These are phyloP conservation scores for Myriosclerotinia scirpicola DNA, from an alignment of 2,329 filamentous ascomycete genomes.

Conservation along the genomic window DNA sequence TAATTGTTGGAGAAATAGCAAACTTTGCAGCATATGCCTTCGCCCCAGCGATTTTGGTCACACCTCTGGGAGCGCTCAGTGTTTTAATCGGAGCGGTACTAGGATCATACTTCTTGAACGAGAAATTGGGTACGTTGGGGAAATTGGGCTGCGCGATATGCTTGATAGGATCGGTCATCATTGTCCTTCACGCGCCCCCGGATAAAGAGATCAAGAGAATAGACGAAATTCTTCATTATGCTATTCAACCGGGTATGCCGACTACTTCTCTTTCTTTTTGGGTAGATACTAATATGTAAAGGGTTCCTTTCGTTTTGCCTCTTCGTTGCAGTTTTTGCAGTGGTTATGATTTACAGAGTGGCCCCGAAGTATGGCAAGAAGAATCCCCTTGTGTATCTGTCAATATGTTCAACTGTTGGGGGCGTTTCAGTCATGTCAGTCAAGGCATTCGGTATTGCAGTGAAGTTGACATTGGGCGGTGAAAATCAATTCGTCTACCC, in stretches of 20 bases:
- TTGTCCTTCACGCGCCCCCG: slow-evolving; percentile 93
- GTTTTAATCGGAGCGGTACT: slow-evolving; percentile 94
- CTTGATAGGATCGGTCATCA: slow-evolving; percentile 92
- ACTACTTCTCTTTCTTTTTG: neutral
- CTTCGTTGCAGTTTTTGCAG: slow-evolving; percentile 77
- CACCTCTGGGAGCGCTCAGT: slow-evolving; percentile 87
- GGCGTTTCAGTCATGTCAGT: slow-evolving; percentile 99
- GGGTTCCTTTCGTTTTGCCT: slow-evolving; percentile 88
- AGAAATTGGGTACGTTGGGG: slow-evolving; percentile 85
- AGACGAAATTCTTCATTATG: slow-evolving; percentile 87
- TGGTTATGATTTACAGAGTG: slow-evolving; percentile 94
- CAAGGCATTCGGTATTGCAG: slow-evolving; percentile 95
- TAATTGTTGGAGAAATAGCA: slow-evolving; percentile 89
- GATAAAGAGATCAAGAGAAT: slow-evolving; percentile 90
- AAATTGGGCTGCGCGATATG: slow-evolving; percentile 96
- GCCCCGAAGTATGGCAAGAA: slow-evolving; percentile 88
- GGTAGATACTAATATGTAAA: slow-evolving; percentile 24
- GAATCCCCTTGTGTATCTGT: slow-evolving; percentile 94
- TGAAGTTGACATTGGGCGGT: slow-evolving; percentile 90
- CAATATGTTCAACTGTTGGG: slow-evolving; percentile 95
- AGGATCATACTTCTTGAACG: slow-evolving; percentile 90
- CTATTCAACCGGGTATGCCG: slow-evolving; percentile 78
- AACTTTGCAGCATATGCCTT: slow-evolving; percentile 99
- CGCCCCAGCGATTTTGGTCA: slow-evolving; percentile 97
- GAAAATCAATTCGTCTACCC: slow-evolving; percentile 95